These are phyloP conservation scores for Leishmania braziliensis DNA, from an alignment of 208 protist species.

Conservation along the genomic window DNA sequence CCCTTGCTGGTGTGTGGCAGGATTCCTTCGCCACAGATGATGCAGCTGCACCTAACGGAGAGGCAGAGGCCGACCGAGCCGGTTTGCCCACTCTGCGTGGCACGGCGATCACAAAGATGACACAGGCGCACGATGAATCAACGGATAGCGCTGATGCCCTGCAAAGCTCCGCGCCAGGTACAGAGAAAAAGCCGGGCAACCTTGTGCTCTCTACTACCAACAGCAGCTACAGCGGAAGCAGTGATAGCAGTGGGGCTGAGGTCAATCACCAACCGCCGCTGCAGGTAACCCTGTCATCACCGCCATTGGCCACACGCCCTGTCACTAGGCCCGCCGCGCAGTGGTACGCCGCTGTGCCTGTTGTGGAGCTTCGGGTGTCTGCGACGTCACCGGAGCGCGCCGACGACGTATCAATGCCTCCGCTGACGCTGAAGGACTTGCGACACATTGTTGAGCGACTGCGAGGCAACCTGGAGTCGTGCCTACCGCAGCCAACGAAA, in stretches of 20 bases:
- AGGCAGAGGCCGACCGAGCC: not conserved
- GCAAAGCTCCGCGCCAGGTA: not conserved
- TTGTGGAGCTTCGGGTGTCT: constrained; percentile 17
- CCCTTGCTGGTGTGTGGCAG: constrained; percentile 18
- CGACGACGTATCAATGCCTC: constrained; percentile 17
- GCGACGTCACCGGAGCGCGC: not conserved
- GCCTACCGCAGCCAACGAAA: not conserved
- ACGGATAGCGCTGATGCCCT: too few species aligned
- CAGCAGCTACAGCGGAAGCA: not conserved
- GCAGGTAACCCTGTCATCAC: not conserved
- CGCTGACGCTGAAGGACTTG: constrained; percentile 19
- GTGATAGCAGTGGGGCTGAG: not conserved
- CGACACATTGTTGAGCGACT: constrained; percentile 18
- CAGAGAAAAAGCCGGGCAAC: not conserved
- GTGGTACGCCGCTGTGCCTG: constrained; percentile 25
- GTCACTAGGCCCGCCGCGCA: not conserved
- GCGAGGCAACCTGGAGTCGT: constrained; percentile 3
- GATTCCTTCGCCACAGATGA: not conserved
- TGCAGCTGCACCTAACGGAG: not conserved
- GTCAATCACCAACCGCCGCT: not conserved
- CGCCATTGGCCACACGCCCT: not conserved
- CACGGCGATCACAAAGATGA: not conserved
- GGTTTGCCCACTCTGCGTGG: not conserved
- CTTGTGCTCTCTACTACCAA: too few species aligned
- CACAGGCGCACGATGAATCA: not conserved